These are phyloP conservation scores for Pinus tabuliformis DNA, from an alignment of 75 land plant species.

Conservation along the genomic window DNA sequence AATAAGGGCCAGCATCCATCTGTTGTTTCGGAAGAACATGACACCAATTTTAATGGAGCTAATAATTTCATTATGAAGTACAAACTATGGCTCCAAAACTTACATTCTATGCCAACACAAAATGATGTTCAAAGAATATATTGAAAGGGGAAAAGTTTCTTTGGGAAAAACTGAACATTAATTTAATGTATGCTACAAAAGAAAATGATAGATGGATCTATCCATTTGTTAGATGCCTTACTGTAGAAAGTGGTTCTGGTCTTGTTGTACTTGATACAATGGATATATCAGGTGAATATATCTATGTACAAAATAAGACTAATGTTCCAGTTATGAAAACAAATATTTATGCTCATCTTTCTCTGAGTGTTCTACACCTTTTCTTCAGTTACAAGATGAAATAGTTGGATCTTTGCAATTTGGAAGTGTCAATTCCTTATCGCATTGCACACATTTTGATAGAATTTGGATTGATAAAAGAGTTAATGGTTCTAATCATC, in stretches of 20 bases:
- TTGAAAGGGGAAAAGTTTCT: slow-evolving; percentile 74
- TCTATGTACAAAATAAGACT: slow-evolving; percentile 82
- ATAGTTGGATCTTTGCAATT: slow-evolving; percentile 59
- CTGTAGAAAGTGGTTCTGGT: slow-evolving; percentile 93
- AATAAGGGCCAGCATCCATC: slow-evolving; percentile 1
- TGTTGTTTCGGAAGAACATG: background rate
- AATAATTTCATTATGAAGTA: slow-evolving; percentile 28
- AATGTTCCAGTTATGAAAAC: slow-evolving; percentile 57
- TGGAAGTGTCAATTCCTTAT: slow-evolving; percentile 59
- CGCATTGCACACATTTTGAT: slow-evolving; percentile 85
- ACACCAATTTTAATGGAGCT: background rate
- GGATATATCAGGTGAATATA: slow-evolving; percentile 82
- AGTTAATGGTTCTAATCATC: slow-evolving; percentile 49
- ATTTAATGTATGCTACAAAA: slow-evolving; percentile 90
- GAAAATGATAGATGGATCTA: slow-evolving; percentile 85
- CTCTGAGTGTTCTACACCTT: slow-evolving; percentile 78
- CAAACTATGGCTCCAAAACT: slow-evolving; percentile 93
- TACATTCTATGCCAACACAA: slow-evolving; percentile 91
- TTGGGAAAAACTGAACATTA: slow-evolving; percentile 86
- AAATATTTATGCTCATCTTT: slow-evolving; percentile 74
- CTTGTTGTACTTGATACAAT: slow-evolving; percentile 86
- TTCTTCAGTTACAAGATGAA: slow-evolving; percentile 79
- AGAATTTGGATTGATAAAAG: slow-evolving; percentile 76
- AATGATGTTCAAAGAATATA: slow-evolving; percentile 48
- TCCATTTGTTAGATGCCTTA: slow-evolving; percentile 72